Percentiles rank a stretch among this genome's conserved stretches.
These are phyloP conservation scores for Amaranthus hypochondriacus DNA, from an alignment of 148 eudicot genomes.

Conservation along the genomic window DNA sequence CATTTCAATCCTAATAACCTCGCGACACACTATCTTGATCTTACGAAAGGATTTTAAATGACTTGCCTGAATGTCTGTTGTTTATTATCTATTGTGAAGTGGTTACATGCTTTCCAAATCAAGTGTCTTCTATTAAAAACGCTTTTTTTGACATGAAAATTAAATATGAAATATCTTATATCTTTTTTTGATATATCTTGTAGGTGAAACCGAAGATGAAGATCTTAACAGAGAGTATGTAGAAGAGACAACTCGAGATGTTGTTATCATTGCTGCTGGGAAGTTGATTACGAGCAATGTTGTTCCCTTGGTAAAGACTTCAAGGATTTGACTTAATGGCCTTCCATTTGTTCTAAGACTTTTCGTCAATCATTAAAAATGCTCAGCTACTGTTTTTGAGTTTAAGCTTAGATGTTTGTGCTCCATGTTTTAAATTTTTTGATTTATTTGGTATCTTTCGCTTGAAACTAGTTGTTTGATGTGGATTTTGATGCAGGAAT, in stretches of 20 bases:
- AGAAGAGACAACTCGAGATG: constrained; percentile 79
- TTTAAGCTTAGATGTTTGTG: not conserved
- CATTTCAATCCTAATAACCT: too few species aligned
- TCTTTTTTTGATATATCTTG: constrained; percentile 1
- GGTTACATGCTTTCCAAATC: too few species aligned
- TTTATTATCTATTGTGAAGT: too few species aligned
- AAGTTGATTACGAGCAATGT: constrained; percentile 64
- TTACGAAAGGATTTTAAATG: too few species aligned
- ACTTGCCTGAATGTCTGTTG: too few species aligned
- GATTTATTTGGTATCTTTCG: not conserved
- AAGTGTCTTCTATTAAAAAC: too few species aligned
- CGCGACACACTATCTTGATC: too few species aligned
- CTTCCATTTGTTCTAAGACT: not conserved
- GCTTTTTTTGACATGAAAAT: not conserved
- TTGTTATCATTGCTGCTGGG: constrained; percentile 72
- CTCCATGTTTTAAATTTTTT: not conserved
- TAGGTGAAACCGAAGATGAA: constrained; percentile 79
- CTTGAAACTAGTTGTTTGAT: constrained; percentile 4
- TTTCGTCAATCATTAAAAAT: constrained; percentile 4
- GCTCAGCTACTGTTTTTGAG: too few species aligned
- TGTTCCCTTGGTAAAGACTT: constrained; percentile 59
- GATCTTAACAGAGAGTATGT: constrained; percentile 74
- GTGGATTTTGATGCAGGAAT: constrained; percentile 51
- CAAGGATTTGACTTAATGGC: not conserved
- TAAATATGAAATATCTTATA: not conserved